Base-by-base conservation (phyloP, 768 basidiomycete species). In the Mycena belliarum region DNA sequence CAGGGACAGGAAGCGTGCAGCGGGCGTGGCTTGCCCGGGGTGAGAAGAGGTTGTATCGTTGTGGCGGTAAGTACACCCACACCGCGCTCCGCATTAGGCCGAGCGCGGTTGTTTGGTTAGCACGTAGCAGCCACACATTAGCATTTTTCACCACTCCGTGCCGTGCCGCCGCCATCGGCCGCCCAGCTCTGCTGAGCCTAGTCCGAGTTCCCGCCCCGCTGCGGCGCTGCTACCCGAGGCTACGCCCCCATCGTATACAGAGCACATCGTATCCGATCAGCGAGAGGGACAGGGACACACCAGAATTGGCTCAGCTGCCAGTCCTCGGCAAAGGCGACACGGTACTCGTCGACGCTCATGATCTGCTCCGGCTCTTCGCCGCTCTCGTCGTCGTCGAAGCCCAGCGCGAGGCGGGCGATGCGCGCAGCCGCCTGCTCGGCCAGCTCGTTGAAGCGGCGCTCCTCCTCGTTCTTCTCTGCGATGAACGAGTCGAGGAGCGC, bases 221-320 rank as follows among this genome's bases (percentile, higher is more conserved):
- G n/a, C n/a, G n/a, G n/a, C n/a, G n/a, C n/a, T n/a, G n/a, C n/a
- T n/a, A n/a, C n/a, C n/a, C n/a, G n/a, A n/a, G n/a, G n/a, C n/a
- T n/a, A n/a, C n/a, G n/a, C n/a, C n/a, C n/a, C n/a, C n/a, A n/a
- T n/a, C n/a, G n/a, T n/a, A n/a, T n/a, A n/a, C n/a, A n/a, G n/a
- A n/a, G n/a, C n/a, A n/a, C 32, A 57, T 23, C 24, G 33, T 49
- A 53, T 38, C 10, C 45, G 25, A 53, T 48, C n/a, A 49, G 35
- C 33, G 35, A n/a, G 24, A 12, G 16, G 21, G 46, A 24, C 47
- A 7, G 46, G 45, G 26, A 70, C 79, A 73, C 67, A 79, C 78
- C 79, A 80, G 58, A 80, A 79, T 67, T 81, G 79, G 63, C 77
- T 79, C 40, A 80, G 72, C 63, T 81, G 78, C 79, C 79, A 80